These are phyloP conservation scores for Plenodomus biglobosus DNA, from an alignment of 2,329 filamentous ascomycete species.

Conservation along the genomic window DNA sequence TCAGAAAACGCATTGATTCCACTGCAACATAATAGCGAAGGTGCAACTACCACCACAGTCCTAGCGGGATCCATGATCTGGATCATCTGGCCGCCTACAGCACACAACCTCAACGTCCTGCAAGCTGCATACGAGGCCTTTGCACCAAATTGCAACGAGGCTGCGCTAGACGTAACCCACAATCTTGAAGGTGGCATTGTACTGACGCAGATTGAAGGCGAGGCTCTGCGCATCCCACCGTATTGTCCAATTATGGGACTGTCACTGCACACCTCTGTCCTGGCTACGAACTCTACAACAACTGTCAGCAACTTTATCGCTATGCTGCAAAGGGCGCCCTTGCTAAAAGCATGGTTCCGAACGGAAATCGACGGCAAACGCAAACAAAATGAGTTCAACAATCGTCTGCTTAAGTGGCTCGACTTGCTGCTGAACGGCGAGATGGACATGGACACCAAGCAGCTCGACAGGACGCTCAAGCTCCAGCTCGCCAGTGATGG, in stretches of 20 bases:
- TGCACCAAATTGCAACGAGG: neutral
- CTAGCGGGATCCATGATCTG: conserved; percentile 19
- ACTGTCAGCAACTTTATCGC: conserved; percentile 6
- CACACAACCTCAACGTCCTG: conserved; percentile 15
- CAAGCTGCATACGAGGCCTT: conserved; percentile 10
- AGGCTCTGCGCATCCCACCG: conserved; percentile 19
- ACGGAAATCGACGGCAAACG: conserved; percentile 12
- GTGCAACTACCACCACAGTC: conserved; percentile 16
- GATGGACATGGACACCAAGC: neutral
- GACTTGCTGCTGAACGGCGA: conserved; percentile 11
- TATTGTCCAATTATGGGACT: conserved; percentile 16
- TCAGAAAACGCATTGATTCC: conserved; percentile 5
- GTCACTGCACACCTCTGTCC: conserved; percentile 7
- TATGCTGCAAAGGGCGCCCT: conserved; percentile 11
- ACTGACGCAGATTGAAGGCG: conserved; percentile 15
- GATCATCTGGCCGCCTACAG: conserved; percentile 28
- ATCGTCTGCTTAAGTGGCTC: conserved; percentile 5
- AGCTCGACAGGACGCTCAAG: neutral
- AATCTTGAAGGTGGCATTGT: conserved; percentile 19
- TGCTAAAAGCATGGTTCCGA: conserved; percentile 18
- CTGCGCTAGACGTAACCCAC: neutral
- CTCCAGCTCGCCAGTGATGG: conserved; percentile 3
- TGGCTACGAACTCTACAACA: conserved; percentile 11
- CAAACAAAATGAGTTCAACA: conserved; percentile 10
- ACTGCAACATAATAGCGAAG: conserved; percentile 22